A percentile compares a stretch with the other conserved stretches of the same genome.
These are phyloP conservation scores for Flagelloscypha sp. DNA, from an alignment of 768 basidiomycete species.

Conservation along the genomic window DNA sequence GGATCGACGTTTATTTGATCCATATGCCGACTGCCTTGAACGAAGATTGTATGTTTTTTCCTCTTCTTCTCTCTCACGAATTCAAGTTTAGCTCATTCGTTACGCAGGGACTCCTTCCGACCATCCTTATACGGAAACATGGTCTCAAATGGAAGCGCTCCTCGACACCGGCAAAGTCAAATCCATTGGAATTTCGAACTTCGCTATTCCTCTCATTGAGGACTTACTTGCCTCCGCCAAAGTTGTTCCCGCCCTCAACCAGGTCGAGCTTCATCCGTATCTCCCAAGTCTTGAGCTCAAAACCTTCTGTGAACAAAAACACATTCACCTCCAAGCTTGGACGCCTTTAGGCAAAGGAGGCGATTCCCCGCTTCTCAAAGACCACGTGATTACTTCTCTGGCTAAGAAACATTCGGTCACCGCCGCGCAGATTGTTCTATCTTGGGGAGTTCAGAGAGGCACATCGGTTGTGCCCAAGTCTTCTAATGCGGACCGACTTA, in stretches of 20 bases:
- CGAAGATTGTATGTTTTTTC: too few species aligned
- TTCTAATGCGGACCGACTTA: slow-evolving; percentile 36
- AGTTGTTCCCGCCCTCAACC: slow-evolving; percentile 38
- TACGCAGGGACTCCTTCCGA: slow-evolving; percentile 20
- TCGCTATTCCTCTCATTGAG: slow-evolving; percentile 18
- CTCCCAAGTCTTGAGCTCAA: slow-evolving; percentile 35
- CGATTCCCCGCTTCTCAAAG: slow-evolving; percentile 18
- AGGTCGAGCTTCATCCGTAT: slow-evolving; percentile 41
- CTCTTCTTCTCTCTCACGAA: too few species aligned
- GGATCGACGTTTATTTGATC: not conserved
- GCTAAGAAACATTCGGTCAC: slow-evolving; percentile 21
- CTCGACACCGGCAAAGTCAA: slow-evolving; percentile 21
- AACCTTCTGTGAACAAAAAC: slow-evolving; percentile 30
- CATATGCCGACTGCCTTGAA: too few species aligned
- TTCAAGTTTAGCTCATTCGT: too few species aligned
- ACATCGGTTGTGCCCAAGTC: slow-evolving; percentile 49
- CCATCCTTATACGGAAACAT: slow-evolving; percentile 23
- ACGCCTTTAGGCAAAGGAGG: slow-evolving; percentile 32
- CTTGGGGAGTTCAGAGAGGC: slow-evolving; percentile 49
- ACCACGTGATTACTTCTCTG: slow-evolving; percentile 19
- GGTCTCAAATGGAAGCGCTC: slow-evolving; percentile 21
- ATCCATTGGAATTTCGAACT: slow-evolving; percentile 36
- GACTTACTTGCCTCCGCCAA: slow-evolving; percentile 31
- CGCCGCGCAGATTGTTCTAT: slow-evolving; percentile 42
- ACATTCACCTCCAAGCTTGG: slow-evolving; percentile 41